Conservation (phyloP, 257 asterid genomes). For the Dorcoceras hygrometricum region DNA sequence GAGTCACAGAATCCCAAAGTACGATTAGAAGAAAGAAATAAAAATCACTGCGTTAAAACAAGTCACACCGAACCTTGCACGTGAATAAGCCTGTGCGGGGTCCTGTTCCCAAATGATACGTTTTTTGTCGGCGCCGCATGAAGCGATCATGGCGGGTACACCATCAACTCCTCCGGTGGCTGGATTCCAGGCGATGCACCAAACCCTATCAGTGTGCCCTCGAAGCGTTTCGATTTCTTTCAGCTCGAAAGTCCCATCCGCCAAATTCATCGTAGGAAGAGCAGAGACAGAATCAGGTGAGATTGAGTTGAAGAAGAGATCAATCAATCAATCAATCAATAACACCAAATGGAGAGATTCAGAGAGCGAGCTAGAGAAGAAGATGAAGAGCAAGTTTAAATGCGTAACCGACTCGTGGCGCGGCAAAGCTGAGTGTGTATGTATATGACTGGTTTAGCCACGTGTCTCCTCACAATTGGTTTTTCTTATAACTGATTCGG, state of each 20-base stretch:
- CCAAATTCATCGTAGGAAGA: slow-evolving; percentile 38
- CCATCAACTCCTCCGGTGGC: slow-evolving; percentile 59
- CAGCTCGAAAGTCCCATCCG: slow-evolving; percentile 50
- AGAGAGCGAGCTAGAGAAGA: not conserved
- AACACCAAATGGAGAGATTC: not conserved
- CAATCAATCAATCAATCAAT: no score
- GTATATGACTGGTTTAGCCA: not conserved
- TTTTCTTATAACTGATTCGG: not conserved
- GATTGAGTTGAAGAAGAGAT: not conserved
- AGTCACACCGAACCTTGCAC: slow-evolving; percentile 56
- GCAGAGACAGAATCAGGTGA: no score
- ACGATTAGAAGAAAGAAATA: not conserved
- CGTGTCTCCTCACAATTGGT: not conserved
- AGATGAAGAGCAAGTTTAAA: not conserved
- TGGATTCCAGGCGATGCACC: slow-evolving; percentile 86
- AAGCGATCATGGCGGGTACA: slow-evolving; percentile 76
- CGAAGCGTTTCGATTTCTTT: slow-evolving; percentile 62
- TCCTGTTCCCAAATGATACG: slow-evolving; percentile 80
- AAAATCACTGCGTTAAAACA: not conserved
- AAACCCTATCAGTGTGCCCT: slow-evolving; percentile 91
- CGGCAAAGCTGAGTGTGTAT: not conserved
- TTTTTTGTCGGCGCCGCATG: slow-evolving; percentile 89
- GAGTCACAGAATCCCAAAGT: not conserved
- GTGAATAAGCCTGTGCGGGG: slow-evolving; percentile 51
- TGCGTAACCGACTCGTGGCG: not conserved